A percentile compares a stretch with the other conserved stretches of the same genome.
phyloP scores from a whole-genome alignment of 2,329 filamentous ascomycete species.

The Alternaria angustiovoidea region DNA sequence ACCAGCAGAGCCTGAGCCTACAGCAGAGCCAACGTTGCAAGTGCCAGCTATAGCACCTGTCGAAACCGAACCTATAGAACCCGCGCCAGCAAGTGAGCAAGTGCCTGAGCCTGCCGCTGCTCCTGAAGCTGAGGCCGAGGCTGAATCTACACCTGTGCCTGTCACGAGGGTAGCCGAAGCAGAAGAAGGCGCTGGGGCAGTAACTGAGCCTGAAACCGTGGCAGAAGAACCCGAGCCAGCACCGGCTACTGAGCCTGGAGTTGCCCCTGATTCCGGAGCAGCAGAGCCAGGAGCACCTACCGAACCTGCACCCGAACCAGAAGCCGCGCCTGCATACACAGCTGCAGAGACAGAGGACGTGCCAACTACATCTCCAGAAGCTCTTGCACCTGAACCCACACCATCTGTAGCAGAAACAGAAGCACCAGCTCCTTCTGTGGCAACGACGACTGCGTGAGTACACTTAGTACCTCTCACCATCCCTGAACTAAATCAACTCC shows the following conservation, averaged over 20 bases:
- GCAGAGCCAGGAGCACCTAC: slow-evolving; percentile 1
- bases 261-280: too few species aligned
- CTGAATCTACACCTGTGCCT: background rate
- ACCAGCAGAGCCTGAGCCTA: background rate
- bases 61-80: slow-evolving; percentile 2
- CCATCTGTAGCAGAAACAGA: background rate
- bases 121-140: background rate
- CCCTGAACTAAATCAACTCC: background rate
- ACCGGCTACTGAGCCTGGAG: background rate
- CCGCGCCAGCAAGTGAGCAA: background rate
- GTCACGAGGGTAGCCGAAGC: background rate
- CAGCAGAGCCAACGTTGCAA: slow-evolving; percentile 3
- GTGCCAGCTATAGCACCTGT: slow-evolving; percentile 8
- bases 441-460: slow-evolving; percentile 13
- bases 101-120: background rate
- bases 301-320: background rate
- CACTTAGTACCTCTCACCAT: background rate
- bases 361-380: background rate
- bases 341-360: background rate
- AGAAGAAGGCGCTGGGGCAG: background rate
- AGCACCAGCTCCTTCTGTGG: slow-evolving; percentile 6
- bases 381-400: background rate
- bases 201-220: background rate
- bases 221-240: background rate
- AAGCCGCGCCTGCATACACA: slow-evolving; percentile 4